phyloP scores from a whole-genome alignment of 768 basidiomycete species.

The Glaciozyma antarctica region DNA sequence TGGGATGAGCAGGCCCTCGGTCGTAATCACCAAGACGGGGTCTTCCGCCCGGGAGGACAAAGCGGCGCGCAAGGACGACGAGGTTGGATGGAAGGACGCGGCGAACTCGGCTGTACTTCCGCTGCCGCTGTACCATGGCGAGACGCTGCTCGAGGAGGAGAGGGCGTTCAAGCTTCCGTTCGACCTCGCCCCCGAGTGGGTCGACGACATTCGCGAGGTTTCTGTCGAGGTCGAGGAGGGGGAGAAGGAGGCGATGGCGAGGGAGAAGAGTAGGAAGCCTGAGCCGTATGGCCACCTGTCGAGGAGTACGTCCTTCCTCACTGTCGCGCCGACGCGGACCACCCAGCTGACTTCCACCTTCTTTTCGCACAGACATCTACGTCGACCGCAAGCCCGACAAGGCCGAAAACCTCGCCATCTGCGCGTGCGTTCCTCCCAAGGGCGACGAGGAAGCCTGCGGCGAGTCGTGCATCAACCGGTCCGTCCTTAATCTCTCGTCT shows the following conservation, averaged over 20 bases:
- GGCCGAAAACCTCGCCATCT: slow-evolving; percentile 13
- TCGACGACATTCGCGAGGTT: background rate
- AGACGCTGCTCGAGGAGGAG: slow-evolving; percentile 8
- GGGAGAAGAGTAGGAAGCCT: slow-evolving; percentile 15
- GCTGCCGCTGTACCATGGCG: slow-evolving; percentile 12
- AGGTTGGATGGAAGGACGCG: background rate
- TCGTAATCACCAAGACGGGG: background rate
- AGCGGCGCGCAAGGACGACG: background rate
- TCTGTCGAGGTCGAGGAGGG: background rate
- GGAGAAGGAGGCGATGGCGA: slow-evolving; percentile 1
- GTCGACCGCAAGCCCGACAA: slow-evolving; percentile 19
- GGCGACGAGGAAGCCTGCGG: slow-evolving; percentile 9
- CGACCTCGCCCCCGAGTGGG: slow-evolving; percentile 17
- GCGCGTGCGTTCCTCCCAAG: slow-evolving; percentile 7
- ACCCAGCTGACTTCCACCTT: background rate
- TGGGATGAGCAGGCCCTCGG: background rate
- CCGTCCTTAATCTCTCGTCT: background rate
- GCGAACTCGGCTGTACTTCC: background rate
- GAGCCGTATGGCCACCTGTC: slow-evolving; percentile 9
- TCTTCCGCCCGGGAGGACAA: background rate
- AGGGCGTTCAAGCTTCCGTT: slow-evolving; percentile 14
- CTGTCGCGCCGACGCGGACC: background rate
- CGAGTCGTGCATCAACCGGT: slow-evolving; percentile 25
- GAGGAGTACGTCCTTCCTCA: slow-evolving; percentile 9
- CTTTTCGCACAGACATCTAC: slow-evolving; percentile 13